Base-by-base conservation (phyloP, 1,284 basidiomycete genomes). In the Meripilus lineatus region DNA sequence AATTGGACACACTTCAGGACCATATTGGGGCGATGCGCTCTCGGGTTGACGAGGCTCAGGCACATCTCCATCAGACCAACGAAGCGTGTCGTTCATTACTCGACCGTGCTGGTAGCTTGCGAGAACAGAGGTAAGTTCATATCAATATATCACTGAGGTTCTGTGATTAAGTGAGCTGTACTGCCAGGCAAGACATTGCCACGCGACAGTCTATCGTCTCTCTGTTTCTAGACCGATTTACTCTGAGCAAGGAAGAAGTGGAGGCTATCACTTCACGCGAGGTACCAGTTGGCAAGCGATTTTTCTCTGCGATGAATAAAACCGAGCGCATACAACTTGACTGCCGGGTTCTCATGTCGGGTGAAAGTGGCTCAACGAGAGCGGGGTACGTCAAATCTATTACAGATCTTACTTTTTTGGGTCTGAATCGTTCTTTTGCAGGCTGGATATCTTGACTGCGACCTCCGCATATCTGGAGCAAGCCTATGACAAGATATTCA, bases 301-400 rank as follows among this genome's bases (percentile, higher is more conserved):
- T 98, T 54, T 97, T 97, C 60, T 68, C 73, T 2, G 86, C 88
- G 0, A 90, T 98, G 79, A 88, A 93, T 64, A 88, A 88, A 58
- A 84, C 92, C 0, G 83, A 89, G 52, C 69, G 68, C 38, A 95
- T 98, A 48, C 75, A 93, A 24, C 72, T 73, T 22, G 92, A 97
- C 58, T 95, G 93, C 59, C 73, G 83, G 28, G 79, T 93, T 2
- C 74, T 98, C 5, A 83, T 98, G 75, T 75, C 83, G n/a, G 92
- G 90, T 1, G 93, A 94, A 56, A 80, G 87, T 48, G 75, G 84
- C 26, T 75, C 85, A 7, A 87, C 87, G 4, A 77, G 81, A 58
- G 89, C 89, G 18, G 92, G 92, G 89, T 93, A 50, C 42, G 79
- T 64, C 5, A 18, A 22, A 21, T 28, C 32, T 20, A 11, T 13